Evolutionary conservation across 78 protist species (phyloP).

Genomic region (Tieghemostelium lacteum): DNA sequence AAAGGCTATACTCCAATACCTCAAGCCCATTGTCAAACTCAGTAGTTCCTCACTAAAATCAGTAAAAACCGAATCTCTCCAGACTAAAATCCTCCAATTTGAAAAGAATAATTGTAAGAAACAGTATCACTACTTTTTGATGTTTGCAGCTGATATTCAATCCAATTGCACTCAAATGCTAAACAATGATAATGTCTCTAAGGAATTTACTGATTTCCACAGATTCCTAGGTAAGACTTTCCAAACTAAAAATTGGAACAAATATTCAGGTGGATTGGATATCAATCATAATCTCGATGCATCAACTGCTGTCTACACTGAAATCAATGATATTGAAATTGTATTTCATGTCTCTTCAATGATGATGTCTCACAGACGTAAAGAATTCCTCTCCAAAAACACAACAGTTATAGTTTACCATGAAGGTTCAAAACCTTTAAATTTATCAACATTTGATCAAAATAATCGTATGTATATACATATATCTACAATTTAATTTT

Average conservation of each 20-base stretch:
- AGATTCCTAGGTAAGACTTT: slow-evolving; percentile 48
- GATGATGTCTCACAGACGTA: slow-evolving; percentile 10
- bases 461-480: slow-evolving; percentile 32
- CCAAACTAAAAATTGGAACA: slow-evolving; percentile 26
- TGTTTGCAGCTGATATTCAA: slow-evolving; percentile 45
- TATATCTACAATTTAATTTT: neutral
- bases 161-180: slow-evolving; percentile 20
- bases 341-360: slow-evolving; percentile 34
- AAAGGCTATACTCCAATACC: slow-evolving; percentile 19
- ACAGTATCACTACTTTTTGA: slow-evolving; percentile 17
- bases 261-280: slow-evolving; percentile 41
- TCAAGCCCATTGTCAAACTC: slow-evolving; percentile 17
- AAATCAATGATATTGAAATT: slow-evolving; percentile 51
- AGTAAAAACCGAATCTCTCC: slow-evolving; percentile 13
- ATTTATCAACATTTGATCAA: slow-evolving; percentile 20
- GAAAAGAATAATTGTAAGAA: slow-evolving; percentile 30
- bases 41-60: slow-evolving; percentile 25
- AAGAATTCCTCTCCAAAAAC: slow-evolving; percentile 1
- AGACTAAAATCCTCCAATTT: slow-evolving; percentile 1
- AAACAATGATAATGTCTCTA: slow-evolving; percentile 18
- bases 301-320: slow-evolving; percentile 6
- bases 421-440: slow-evolving; percentile 40
- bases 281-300: neutral
- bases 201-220: slow-evolving; percentile 50
- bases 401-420: slow-evolving; percentile 40